Conservation (phyloP, 2,329 filamentous ascomycete species). For the Pezicula carpinea region DNA sequence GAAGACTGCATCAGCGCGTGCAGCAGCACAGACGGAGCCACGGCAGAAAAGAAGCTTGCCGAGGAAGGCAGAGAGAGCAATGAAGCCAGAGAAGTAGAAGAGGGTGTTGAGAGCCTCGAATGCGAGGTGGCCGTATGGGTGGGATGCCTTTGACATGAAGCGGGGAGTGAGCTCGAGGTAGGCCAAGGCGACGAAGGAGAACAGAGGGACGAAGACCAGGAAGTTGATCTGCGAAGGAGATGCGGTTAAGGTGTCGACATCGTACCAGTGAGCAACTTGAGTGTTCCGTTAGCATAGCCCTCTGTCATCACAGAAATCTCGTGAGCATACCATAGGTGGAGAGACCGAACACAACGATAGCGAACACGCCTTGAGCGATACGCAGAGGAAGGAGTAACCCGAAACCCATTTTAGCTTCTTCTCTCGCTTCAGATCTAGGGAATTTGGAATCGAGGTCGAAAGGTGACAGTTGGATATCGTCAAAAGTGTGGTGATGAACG, state of each 20-base stretch:
- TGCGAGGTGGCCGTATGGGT: constrained; percentile 44
- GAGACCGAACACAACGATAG: constrained; percentile 41
- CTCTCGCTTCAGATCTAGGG: background rate
- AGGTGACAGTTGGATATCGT: constrained; percentile 1
- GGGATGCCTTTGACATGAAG: constrained; percentile 34
- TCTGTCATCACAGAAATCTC: background rate
- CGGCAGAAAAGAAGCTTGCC: constrained; percentile 50
- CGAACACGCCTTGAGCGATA: constrained; percentile 40
- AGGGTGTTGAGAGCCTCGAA: constrained; percentile 48
- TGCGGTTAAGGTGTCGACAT: constrained; percentile 46
- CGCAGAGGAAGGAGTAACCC: constrained; percentile 39
- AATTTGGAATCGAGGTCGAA: constrained; percentile 3
- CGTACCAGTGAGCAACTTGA: constrained; percentile 57
- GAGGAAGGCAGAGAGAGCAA: constrained; percentile 54
- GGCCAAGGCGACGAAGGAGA: constrained; percentile 49
- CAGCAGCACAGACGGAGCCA: constrained; percentile 51
- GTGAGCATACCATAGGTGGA: constrained; percentile 42
- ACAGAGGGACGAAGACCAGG: constrained; percentile 48
- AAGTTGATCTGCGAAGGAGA: constrained; percentile 56
- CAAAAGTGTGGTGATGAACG: constrained; percentile 2
- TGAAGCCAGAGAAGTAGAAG: constrained; percentile 56
- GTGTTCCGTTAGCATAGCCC: background rate
- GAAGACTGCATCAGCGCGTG: constrained; percentile 49
- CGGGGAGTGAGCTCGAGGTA: constrained; percentile 49
- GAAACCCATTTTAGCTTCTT: constrained; percentile 33